A percentile compares a stretch with the other conserved stretches of the same genome.
Evolutionary conservation across 768 basidiomycete species (phyloP).

Genomic region (Lentinula edodes): DNA sequence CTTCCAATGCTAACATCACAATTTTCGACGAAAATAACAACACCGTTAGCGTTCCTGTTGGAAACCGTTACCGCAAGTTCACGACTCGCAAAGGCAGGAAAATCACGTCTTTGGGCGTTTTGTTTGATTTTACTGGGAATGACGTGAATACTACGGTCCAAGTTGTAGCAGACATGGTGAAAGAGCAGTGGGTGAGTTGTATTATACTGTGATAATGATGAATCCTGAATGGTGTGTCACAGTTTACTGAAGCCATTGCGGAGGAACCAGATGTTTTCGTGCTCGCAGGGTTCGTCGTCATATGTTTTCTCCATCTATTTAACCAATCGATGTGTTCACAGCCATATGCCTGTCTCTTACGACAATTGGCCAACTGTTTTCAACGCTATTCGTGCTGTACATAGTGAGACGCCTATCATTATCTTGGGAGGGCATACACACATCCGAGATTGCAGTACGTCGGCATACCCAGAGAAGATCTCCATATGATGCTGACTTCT

Average conservation of each 20-base stretch:
- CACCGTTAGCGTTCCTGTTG: constrained; percentile 30
- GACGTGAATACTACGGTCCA: constrained; percentile 72
- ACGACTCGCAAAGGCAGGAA: constrained; percentile 45
- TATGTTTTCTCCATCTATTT: background rate
- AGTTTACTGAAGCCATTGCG: constrained; percentile 70
- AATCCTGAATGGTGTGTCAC: background rate
- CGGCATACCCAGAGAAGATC: too few species aligned
- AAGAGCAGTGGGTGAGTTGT: constrained; percentile 55
- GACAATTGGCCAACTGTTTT: constrained; percentile 74
- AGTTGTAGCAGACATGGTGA: constrained; percentile 65
- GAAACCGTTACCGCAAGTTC: constrained; percentile 12
- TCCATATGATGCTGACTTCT: background rate
- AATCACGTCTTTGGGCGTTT: constrained; percentile 76
- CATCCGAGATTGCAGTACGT: constrained; percentile 70
- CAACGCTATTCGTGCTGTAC: constrained; percentile 65
- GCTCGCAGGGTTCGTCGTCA: constrained; percentile 48
- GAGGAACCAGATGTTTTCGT: constrained; percentile 83
- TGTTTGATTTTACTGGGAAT: constrained; percentile 74
- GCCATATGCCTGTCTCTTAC: constrained; percentile 77
- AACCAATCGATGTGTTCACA: constrained; percentile 18
- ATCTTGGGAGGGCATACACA: constrained; percentile 83
- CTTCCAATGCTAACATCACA: constrained; percentile 86
- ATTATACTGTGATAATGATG: background rate
- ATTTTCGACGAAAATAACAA: constrained; percentile 37
- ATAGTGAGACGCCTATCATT: constrained; percentile 69